Conservation (phyloP, 345 rosid species). For the Erucastrum elatum region DNA sequence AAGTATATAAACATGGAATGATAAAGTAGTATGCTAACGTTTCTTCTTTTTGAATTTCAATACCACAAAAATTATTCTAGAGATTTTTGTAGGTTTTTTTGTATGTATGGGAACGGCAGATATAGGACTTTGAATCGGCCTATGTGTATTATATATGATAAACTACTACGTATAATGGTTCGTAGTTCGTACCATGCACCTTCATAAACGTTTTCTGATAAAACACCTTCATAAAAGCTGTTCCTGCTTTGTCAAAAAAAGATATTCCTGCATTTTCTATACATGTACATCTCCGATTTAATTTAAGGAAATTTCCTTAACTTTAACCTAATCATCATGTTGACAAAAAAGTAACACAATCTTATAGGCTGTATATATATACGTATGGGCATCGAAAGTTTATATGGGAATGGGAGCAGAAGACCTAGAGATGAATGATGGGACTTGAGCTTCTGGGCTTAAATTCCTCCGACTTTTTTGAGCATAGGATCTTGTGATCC, state of each 20-base stretch:
- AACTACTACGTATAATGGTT: background rate
- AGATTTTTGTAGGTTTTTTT: background rate
- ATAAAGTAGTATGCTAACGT: background rate
- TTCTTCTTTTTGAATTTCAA: background rate
- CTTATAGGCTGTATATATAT: background rate
- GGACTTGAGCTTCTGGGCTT: conserved; percentile 19
- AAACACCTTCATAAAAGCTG: background rate
- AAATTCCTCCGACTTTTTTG: background rate
- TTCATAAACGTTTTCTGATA: background rate
- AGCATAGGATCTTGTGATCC: conserved; percentile 19
- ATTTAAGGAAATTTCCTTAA: background rate
- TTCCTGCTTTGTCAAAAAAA: background rate
- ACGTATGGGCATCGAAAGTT: conserved; percentile 17
- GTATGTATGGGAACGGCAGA: background rate
- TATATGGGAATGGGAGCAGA: conserved; percentile 9
- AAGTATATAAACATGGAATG: background rate
- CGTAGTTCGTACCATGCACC: background rate
- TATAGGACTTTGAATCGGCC: background rate
- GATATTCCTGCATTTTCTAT: background rate
- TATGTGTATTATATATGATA: background rate
- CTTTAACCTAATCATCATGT: background rate
- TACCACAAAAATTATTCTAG: background rate
- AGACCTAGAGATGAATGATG: conserved; percentile 7
- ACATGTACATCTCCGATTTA: background rate
- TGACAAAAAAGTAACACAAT: conserved; percentile 3